Base-by-base conservation (phyloP, 2,329 filamentous ascomycete genomes). In the Trichophyton simii region DNA sequence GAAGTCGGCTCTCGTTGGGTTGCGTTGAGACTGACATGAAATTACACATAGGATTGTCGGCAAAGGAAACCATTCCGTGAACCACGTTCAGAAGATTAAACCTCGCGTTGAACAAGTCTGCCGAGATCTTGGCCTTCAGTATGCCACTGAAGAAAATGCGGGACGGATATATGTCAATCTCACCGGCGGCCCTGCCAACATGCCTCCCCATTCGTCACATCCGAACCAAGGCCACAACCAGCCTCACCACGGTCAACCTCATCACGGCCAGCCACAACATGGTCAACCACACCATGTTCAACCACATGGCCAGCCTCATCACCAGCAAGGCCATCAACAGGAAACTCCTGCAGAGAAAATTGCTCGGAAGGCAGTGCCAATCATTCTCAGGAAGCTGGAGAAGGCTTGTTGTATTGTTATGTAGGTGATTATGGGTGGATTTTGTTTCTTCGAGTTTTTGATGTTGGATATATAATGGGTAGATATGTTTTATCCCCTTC, bases 41-140 rank as follows among this genome's bases (percentile, higher is more conserved):
- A 20, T n/a, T 13, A 13, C 7, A n/a, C 38, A 55, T 63, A 83
- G 80, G 46, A 96, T 99, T 69, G 92, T 97, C 34, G 94, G 94
- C 70, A 95, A 92, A 75, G 94, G 94, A 2, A 94, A 95, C 73
- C 94, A 99, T 77, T 89, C 85, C 58, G 78, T 77, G 8, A 83
- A 86, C 66, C 87, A 94, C 69, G 81, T 97, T 25, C 90, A 96
- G 75, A 96, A 94, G 80, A 86, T 99, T 74, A 96, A 95, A 77
- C 94, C 94, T n/a, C 82, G 88, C 64, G 90, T 97, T 50, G 91
- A 97, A 77, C 82, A 88, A 72, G 80, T 97, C 57, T 96, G 92
- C 74, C 82, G 79, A 57, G 87, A 96, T 72, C 76, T 95, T 52
- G 89, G 91, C 0, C 79, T 99, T 60, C 82, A 91, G 68, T 96